Evolutionary conservation across 2,329 filamentous ascomycete genomes (phyloP), one percentile per base, ranked within the genome.

Genomic region (Fusarium bactridioides): DNA sequence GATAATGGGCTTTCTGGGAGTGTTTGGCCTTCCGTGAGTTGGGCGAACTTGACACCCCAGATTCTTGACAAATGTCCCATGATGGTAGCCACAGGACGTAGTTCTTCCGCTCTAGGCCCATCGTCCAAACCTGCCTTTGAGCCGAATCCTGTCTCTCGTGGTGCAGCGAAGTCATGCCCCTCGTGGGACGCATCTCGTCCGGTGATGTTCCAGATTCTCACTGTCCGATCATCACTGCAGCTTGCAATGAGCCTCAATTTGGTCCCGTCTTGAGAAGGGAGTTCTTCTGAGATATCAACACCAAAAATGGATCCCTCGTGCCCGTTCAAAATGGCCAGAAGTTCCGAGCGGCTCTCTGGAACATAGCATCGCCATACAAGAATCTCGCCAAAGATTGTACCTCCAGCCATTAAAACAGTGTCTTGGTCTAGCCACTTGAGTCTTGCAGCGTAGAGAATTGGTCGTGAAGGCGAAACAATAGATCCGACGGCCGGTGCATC

Each of bases 301-400:
- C 94, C 95, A 74, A 98, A 99, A 33, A 99, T 92, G 2, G 95
- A 98, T 0, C 96, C 96, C 77, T 98, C 94, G 77, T 99, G 96
- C 2, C 90, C 90, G 1, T 85, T 84, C 55, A 92, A 86, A 29
- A 89, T 84, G 63, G 83, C 86, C 8, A 90, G 80, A 25, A 89
- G 80, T 72, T 87, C 83, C 43, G 70, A 53, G 21, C 44, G 31
- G 10, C 48, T 61, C 7, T 50, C 15, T 53, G 56, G 38, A n/a
- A 86, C 74, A 51, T 83, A 82, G 74, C 90, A 94, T 72, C 91
- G 93, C 96, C 96, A 98, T 21, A 97, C 88, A 41, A 98, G 86
- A 38, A 99, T 93, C 80, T 98, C 95, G 7, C 96, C 96, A 81
- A 98, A 98, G 3, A 95, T 94, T 0, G 96, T 98, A 3, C 96